Evolutionary conservation across 768 basidiomycete species (phyloP), one percentile per base, ranked within the genome.

Genomic region (Boletus rufocinnamomeus): DNA sequence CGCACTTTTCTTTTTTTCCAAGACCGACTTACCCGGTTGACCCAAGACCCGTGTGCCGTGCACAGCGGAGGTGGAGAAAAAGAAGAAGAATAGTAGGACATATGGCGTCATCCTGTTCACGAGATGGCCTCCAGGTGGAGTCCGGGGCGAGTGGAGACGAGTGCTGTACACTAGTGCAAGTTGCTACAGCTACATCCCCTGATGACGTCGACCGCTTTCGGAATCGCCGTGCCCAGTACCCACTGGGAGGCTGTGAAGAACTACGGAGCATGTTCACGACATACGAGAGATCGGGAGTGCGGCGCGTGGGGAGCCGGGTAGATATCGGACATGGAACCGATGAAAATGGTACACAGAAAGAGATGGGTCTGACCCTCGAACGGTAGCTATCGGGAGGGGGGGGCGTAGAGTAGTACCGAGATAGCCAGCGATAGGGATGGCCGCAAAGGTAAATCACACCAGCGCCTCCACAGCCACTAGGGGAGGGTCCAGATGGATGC

Each of bases 371-470:
- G 21, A 44, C 17, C 17, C 25, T 13, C 25, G 14, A 17, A 54
- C 48, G 49, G 63, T 45, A 8, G 34, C 45, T 38, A 54, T 64
- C 40, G 11, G 55, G 25, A 34, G 30, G 48, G 19, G 6, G 30
- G 48, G 19, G 6, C 2, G 40, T n/a, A 19, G 40, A 41, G 40
- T 21, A 5, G 19, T 14, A 32, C 47, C 32, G 37, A 23, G 55
- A 32, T 23, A 19, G 40, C 19, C 17, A 17, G 59, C 30, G 50
- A 54, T 21, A 37, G 38, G 46, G 61, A 49, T 16, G 38, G 25
- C 40, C 30, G 28, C 46, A 60, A 61, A 68, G 67, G 67, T 68
- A 68, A 70, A 68, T 68, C 67, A 56, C 47, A 21, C 45, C 37
- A 28, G 48, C 64, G 45, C 37, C 23, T 56, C 57, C 61, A 63